Evolutionary conservation across 441 rosid species (phyloP), one percentile per base, ranked within the genome.

Genomic region (Populus tomentosa): DNA sequence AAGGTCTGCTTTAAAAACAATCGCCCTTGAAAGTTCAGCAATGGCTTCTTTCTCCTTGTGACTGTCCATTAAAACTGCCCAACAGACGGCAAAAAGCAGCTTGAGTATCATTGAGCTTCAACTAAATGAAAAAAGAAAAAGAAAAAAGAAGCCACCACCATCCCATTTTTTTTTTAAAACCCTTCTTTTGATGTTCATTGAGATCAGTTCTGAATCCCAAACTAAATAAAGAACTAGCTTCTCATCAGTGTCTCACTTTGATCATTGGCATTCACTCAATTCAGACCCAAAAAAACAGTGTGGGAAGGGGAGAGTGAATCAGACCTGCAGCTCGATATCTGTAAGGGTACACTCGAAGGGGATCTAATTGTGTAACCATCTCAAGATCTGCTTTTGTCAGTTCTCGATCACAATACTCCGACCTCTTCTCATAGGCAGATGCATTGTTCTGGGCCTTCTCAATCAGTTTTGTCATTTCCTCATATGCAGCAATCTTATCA

Each of bases 371-470:
- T 10, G 99, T 91, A 80, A 92, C 98, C 90, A 88, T 94, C 80
- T 94, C 97, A 0, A 96, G 96, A 83, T 96, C 99, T 2, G 90
- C 89, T 80, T 90, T 94, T 9, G 94, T 88, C 3, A 86, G 92
- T 40, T 96, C 98, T 28, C 98, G 97, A n/a, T 94, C 97, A 75
- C 95, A 89, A 75, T 96, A 96, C 88, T 96, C 99, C 0, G 99
- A 96, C 82, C 99, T 90, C 87, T 94, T 96, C 88, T 96, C 99
- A 21, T 89, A 96, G 0, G 98, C 99, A 13, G 98, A 96, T 69
- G 98, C 98, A 75, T 89, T 94, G 83, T 87, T 94, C 76, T 83
- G 88, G 20, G 99, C 98, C 80, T 90, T 96, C 77, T 87, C 94
- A 28, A 94, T 91, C 68, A 96, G 87, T 86, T 88, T 89, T 30